These are phyloP conservation scores for Microcos paniculata DNA, from an alignment of 345 rosid species.

Conservation along the genomic window DNA sequence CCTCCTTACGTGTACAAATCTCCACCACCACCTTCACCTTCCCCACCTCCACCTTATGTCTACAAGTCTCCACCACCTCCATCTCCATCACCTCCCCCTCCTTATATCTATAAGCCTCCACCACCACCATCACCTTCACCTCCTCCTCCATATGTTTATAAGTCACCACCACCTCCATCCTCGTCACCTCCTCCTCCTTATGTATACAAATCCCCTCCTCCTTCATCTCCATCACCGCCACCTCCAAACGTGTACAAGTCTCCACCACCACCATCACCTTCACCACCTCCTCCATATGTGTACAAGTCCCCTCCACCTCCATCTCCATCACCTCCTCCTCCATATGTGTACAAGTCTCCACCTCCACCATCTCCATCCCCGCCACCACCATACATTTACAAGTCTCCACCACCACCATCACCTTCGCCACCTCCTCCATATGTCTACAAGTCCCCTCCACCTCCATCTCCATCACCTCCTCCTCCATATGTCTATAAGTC, in stretches of 20 bases:
- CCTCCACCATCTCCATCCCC: background rate
- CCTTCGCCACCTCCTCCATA: background rate
- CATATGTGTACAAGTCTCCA: slow-evolving; percentile 2
- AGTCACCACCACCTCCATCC: slow-evolving; percentile 22
- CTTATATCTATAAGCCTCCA: background rate
- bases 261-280: background rate
- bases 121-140: background rate
- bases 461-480: background rate
- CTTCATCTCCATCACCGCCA: background rate
- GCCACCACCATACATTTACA: background rate
- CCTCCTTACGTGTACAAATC: slow-evolving; percentile 19
- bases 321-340: background rate
- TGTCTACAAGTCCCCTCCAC: background rate
- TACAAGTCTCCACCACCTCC: slow-evolving; percentile 3
- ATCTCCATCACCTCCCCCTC: background rate
- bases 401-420: background rate
- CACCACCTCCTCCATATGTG: background rate
- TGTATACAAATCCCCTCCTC: slow-evolving; percentile 3
- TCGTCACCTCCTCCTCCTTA: slow-evolving; percentile 22
- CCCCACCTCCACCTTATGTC: background rate
- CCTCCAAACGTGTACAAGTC: slow-evolving; percentile 23
- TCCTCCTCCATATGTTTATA: slow-evolving; percentile 25
- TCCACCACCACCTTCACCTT: background rate
- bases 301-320: background rate
- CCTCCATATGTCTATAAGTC: background rate